Percentiles rank a stretch among this genome's conserved stretches.
Conservation (phyloP, 805 yeast species). For the Ogataea nonfermentans region DNA sequence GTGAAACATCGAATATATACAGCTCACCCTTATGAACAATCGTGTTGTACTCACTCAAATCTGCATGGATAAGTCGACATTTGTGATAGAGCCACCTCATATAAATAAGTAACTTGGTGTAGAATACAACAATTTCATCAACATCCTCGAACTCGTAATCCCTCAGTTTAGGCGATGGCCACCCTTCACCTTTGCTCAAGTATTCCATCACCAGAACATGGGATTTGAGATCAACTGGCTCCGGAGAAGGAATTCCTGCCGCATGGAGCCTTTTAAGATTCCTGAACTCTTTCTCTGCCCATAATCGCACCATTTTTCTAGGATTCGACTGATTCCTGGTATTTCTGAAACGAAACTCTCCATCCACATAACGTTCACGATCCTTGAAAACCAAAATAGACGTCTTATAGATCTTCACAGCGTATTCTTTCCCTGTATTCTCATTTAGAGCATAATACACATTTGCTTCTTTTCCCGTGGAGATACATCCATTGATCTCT, state of each 20-base stretch:
- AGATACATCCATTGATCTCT: slow-evolving; percentile 86
- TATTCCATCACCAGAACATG: slow-evolving; percentile 96
- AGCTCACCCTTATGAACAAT: slow-evolving; percentile 77
- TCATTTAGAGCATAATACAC: slow-evolving; percentile 77
- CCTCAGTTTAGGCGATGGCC: slow-evolving; percentile 85
- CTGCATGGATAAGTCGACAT: slow-evolving; percentile 94
- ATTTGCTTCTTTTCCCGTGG: slow-evolving; percentile 99
- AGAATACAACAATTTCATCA: slow-evolving; percentile 64
- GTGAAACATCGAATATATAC: slow-evolving; percentile 94
- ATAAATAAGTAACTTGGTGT: slow-evolving; percentile 75
- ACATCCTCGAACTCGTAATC: slow-evolving; percentile 75
- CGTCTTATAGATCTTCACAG: slow-evolving; percentile 93
- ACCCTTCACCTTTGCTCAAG: slow-evolving; percentile 71
- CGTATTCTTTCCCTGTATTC: slow-evolving; percentile 55
- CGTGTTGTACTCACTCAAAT: slow-evolving; percentile 89
- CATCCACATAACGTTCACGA: slow-evolving; percentile 92
- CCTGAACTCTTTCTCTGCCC: slow-evolving; percentile 98
- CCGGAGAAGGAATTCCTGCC: slow-evolving; percentile 89
- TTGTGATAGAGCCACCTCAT: slow-evolving; percentile 86
- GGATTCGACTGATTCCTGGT: slow-evolving; percentile 87
- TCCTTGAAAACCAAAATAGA: slow-evolving; percentile 96
- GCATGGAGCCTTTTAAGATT: slow-evolving; percentile 79
- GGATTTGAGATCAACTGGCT: slow-evolving; percentile 82
- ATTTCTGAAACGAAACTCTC: slow-evolving; percentile 90
- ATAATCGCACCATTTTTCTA: slow-evolving; percentile 92